Conservation (phyloP, 306 rosid species). For the Senna tora region DNA sequence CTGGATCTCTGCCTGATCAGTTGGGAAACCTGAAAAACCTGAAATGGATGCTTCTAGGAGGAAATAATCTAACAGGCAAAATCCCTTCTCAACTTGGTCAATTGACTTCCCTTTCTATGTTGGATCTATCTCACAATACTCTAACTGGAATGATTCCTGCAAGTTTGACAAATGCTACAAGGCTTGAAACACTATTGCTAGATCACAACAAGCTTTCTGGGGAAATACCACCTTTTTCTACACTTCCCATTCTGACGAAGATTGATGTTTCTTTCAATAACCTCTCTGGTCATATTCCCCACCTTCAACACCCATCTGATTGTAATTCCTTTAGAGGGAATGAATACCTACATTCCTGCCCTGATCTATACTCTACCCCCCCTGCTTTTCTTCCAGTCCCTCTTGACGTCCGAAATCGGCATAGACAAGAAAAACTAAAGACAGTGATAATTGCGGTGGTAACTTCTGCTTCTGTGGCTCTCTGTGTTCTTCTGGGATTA, state of each 20-base stretch:
- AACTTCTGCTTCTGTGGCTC: constrained; percentile 34
- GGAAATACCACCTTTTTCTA: constrained; percentile 48
- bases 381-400: constrained; percentile 43
- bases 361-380: constrained; percentile 41
- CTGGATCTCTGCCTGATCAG: constrained; percentile 44
- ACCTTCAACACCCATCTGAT: constrained; percentile 42
- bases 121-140: constrained; percentile 49
- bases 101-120: constrained; percentile 46
- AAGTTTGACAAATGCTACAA: constrained; percentile 42
- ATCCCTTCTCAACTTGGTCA: constrained; percentile 45
- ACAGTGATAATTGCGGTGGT: constrained; percentile 38
- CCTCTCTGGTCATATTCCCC: constrained; percentile 58
- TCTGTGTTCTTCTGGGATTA: constrained; percentile 37
- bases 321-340: constrained; percentile 52
- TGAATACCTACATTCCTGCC: constrained; percentile 48
- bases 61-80: constrained; percentile 46
- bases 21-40: constrained; percentile 47
- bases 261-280: constrained; percentile 56
- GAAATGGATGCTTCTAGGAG: constrained; percentile 54
- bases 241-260: constrained; percentile 43
- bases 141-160: constrained; percentile 44
- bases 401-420: constrained; percentile 29
- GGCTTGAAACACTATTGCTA: constrained; percentile 47
- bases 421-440: constrained; percentile 27
- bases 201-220: constrained; percentile 55